Conservation (phyloP, 192 early-diverging fungal species). For the Coemansia sp. region DNA sequence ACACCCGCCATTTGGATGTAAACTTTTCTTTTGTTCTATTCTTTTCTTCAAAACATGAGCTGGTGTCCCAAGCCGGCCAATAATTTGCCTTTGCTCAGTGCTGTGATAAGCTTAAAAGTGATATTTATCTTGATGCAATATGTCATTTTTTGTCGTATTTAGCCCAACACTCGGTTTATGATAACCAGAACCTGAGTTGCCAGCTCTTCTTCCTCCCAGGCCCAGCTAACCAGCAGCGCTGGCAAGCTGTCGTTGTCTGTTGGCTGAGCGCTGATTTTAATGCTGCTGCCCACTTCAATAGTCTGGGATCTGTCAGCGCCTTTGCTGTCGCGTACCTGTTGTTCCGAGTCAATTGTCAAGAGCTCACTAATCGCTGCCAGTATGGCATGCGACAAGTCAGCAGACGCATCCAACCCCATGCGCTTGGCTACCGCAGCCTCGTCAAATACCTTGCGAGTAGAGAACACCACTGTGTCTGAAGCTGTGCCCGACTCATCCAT, state of each 20-base stretch:
- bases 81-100: too few species aligned
- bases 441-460: conserved; percentile 39
- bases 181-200: conserved; percentile 60
- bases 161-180: conserved; percentile 51
- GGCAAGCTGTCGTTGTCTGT: conserved; percentile 19
- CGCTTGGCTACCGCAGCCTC: conserved; percentile 15
- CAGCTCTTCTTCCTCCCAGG: conserved; percentile 66
- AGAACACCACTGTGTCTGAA: conserved; percentile 22
- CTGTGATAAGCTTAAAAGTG: too few species aligned
- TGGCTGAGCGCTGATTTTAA: conserved; percentile 13
- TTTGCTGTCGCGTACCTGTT: conserved; percentile 4
- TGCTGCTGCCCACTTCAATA: conserved; percentile 16
- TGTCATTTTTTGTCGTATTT: neutral
- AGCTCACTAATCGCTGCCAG: conserved; percentile 26
- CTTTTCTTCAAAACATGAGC: too few species aligned
- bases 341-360: conserved; percentile 20
- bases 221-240: conserved; percentile 59
- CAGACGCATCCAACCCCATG: conserved; percentile 12
- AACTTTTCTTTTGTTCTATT: neutral
- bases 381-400: conserved; percentile 12
- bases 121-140: too few species aligned
- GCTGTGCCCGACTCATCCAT: neutral
- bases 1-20: neutral
- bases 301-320: neutral
- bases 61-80: neutral